A percentile compares a stretch with the other conserved stretches of the same genome.
Conservation (phyloP, 2,329 filamentous ascomycete species). For the Diplodia corticola region DNA sequence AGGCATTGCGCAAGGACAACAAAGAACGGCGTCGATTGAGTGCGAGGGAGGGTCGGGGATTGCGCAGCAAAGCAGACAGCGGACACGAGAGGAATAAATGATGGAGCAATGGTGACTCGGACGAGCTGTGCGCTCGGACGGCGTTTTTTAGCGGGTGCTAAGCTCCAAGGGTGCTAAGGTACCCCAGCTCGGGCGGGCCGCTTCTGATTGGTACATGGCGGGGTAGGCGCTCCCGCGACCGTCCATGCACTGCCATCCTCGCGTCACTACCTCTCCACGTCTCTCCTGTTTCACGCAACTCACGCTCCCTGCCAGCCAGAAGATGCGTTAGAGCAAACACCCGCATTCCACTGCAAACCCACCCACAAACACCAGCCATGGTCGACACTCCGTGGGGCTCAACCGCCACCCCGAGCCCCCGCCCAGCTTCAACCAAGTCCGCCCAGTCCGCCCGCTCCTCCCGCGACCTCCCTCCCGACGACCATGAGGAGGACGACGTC, state of each 20-base stretch:
- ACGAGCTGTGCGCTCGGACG: not conserved
- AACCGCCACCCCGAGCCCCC: constrained; percentile 39
- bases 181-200: not conserved
- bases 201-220: not conserved
- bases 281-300: constrained; percentile 16
- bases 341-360: not conserved
- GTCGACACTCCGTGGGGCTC: constrained; percentile 40
- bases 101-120: not conserved
- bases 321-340: not conserved
- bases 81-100: not conserved
- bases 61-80: constrained; percentile 11
- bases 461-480: constrained; percentile 8
- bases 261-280: constrained; percentile 2
- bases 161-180: not conserved
- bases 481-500: constrained; percentile 8
- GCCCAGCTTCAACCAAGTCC: constrained; percentile 41
- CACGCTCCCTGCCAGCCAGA: not conserved
- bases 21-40: not conserved
- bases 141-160: constrained; percentile 8
- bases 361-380: constrained; percentile 28
- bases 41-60: constrained; percentile 23
- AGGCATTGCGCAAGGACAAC: constrained; percentile 31
- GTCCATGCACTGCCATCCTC: constrained; percentile 16
- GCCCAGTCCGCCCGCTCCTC: constrained; percentile 38
- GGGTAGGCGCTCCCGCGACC: not conserved